Evolutionary conservation across 768 basidiomycete genomes (phyloP), one percentile per base, ranked within the genome.

Genomic region (Pisolithus orientalis): DNA sequence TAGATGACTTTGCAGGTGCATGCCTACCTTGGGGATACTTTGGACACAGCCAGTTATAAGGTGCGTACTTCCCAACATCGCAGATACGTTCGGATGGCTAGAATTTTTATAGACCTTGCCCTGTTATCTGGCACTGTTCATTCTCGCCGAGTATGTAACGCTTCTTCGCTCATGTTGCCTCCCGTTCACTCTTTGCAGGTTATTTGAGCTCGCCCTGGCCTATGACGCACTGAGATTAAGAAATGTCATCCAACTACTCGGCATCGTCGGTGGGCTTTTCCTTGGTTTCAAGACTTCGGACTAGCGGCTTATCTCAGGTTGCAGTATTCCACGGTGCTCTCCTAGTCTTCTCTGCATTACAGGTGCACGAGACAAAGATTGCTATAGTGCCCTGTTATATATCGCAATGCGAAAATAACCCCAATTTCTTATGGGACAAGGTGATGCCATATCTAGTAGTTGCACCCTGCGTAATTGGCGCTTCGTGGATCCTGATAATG

Each of bases 61-160:
- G 86, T 80, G 56, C 14, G 21, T 40, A 31, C 16, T 13, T 31
- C 44, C 16, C 50, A 43, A 38, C 34, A 34, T 29, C 5, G 7
- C 29, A 4, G 6, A 16, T 39, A 31, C n/a, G 32, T 7, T 57
- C 34, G 52, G 49, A 44, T 52, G 42, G 49, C 53, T 56, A 55
- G 66, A 34, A 16, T 49, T 17, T 47, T 39, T 13, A 48, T 5
- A 89, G 85, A 91, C 90, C 11, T 65, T 91, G 49, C 84, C 89
- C 55, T 91, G 90, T 67, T 93, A 91, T 65, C 80, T 93, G 5
- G 87, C 87, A 3, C 73, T 93, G 6, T 93, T 91, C 65, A 83
- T 84, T 25, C 73, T 93, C 9, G 90, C 87, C 52, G 89, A 88
- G 90, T 90, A 64, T 47, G 80, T 69, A 37, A 38, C 48, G 14